A percentile compares a stretch with the other conserved stretches of the same genome.
phyloP scores from a whole-genome alignment of 495 filamentous ascomycete species.

The Schizothecium vesticola region DNA sequence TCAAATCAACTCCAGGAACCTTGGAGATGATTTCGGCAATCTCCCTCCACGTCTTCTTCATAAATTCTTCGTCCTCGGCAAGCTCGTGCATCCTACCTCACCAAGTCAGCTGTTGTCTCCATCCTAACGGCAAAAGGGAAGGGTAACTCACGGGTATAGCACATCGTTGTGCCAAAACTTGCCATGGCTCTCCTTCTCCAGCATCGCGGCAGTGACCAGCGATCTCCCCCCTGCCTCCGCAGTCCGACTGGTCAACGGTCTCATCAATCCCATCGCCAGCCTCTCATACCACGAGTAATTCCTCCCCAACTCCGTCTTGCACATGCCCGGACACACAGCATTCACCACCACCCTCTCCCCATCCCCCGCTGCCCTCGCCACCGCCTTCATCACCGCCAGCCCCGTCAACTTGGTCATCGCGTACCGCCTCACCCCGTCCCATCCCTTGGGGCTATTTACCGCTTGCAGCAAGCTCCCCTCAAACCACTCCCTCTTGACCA shows the following conservation, averaged over 20 bases:
- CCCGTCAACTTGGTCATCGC: slow-evolving; percentile 20
- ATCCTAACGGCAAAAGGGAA: not conserved
- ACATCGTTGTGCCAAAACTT: slow-evolving; percentile 42
- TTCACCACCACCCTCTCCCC: slow-evolving; percentile 25
- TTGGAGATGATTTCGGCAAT: slow-evolving; percentile 8
- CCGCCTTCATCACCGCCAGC: slow-evolving; percentile 15
- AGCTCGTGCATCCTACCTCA: slow-evolving; percentile 7
- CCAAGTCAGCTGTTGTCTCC: not conserved
- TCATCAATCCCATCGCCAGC: slow-evolving; percentile 32
- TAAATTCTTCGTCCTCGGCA: slow-evolving; percentile 11
- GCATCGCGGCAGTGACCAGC: slow-evolving; percentile 45
- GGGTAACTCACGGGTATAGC: slow-evolving; percentile 13
- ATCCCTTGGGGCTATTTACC: slow-evolving; percentile 1
- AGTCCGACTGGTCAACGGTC: slow-evolving; percentile 34
- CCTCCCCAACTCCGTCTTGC: slow-evolving; percentile 24
- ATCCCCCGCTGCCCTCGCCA: slow-evolving; percentile 7
- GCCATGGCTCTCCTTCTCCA: slow-evolving; percentile 47
- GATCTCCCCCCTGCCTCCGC: slow-evolving; percentile 47
- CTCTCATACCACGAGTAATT: slow-evolving; percentile 10
- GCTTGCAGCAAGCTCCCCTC: not conserved
- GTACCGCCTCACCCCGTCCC: slow-evolving; percentile 10
- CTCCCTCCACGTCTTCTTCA: slow-evolving; percentile 14
- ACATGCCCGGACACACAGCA: slow-evolving; percentile 24
- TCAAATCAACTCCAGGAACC: not conserved
- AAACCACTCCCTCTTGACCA: slow-evolving; percentile 10